Evolutionary conservation across 805 yeast genomes (phyloP).

Genomic region (Wickerhamiella lipophila): DNA sequence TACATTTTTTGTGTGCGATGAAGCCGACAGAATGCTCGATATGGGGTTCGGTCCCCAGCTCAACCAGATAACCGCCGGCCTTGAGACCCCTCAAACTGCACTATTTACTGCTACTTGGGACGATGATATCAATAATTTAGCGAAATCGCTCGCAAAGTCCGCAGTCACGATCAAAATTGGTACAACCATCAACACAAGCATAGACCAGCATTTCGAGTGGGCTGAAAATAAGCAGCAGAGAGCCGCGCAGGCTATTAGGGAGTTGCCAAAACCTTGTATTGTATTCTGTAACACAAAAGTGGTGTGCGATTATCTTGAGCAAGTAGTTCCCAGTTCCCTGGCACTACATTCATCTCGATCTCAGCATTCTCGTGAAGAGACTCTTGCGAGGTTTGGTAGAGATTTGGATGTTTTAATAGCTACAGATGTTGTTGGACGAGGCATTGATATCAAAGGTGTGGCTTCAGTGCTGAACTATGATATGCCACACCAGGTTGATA

Average conservation of each 20-base stretch:
- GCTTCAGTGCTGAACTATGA: conserved; percentile 78
- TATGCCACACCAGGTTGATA: conserved; percentile 65
- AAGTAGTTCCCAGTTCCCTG: conserved; percentile 40
- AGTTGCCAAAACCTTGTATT: conserved; percentile 29
- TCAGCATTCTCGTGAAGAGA: conserved; percentile 75
- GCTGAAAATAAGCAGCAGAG: neutral
- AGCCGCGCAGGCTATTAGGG: neutral
- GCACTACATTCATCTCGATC: conserved; percentile 77
- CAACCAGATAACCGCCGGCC: conserved; percentile 43
- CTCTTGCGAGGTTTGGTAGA: conserved; percentile 48
- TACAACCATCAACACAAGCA: conserved; percentile 23
- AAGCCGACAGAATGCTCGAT: conserved; percentile 92
- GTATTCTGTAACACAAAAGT: conserved; percentile 70
- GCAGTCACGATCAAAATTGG: conserved; percentile 45
- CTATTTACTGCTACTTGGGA: conserved; percentile 96
- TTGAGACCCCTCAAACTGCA: conserved; percentile 46
- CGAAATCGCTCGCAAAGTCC: conserved; percentile 44
- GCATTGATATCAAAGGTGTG: conserved; percentile 82
- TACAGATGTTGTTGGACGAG: conserved; percentile 93
- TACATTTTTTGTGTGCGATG: conserved; percentile 68
- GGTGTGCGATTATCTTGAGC: conserved; percentile 54
- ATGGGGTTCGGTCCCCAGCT: conserved; percentile 85
- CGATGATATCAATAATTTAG: conserved; percentile 50
- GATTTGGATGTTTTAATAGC: conserved; percentile 60
- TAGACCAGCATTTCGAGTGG: conserved; percentile 53